These are phyloP conservation scores for Colletotrichum costaricense DNA, from an alignment of 2,329 filamentous ascomycete genomes.

Conservation along the genomic window DNA sequence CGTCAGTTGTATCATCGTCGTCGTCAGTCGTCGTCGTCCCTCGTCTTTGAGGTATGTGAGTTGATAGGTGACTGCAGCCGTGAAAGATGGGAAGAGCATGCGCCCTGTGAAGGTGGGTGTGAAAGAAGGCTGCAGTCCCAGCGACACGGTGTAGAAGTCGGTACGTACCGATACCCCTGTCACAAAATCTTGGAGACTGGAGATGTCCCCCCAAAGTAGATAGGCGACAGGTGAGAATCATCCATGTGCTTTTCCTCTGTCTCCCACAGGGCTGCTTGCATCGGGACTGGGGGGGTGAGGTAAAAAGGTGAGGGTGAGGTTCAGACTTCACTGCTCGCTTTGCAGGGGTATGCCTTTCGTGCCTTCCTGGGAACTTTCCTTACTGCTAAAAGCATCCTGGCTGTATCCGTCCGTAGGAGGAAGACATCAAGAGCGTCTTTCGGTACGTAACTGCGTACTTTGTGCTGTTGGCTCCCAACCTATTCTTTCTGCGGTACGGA, in stretches of 20 bases:
- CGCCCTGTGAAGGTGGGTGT: constrained; percentile 11
- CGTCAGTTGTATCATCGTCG: background rate
- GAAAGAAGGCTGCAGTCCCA: background rate
- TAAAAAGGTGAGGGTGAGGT: background rate
- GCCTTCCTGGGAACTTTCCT: background rate
- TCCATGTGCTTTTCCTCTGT: background rate
- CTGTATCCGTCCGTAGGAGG: background rate
- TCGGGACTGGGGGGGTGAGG: background rate
- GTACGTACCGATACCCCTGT: constrained; percentile 6
- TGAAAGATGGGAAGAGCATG: constrained; percentile 1
- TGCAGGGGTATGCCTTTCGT: constrained; percentile 10
- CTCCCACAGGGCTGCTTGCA: constrained; percentile 15
- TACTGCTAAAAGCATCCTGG: background rate
- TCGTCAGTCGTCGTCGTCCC: background rate
- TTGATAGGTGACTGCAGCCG: constrained; percentile 12
- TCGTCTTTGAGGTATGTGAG: constrained; percentile 1
- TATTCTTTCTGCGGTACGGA: background rate
- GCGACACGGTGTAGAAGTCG: background rate
- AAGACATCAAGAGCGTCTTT: too few relatives aligned
- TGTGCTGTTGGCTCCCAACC: background rate
- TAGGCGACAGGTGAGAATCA: constrained; percentile 17
- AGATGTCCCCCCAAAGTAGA: background rate
- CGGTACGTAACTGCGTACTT: background rate
- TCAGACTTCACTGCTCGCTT: background rate
- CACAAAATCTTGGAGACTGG: background rate